Evolutionary conservation across 2,329 filamentous ascomycete genomes (phyloP).

Genomic region (Talaromyces sp.): DNA sequence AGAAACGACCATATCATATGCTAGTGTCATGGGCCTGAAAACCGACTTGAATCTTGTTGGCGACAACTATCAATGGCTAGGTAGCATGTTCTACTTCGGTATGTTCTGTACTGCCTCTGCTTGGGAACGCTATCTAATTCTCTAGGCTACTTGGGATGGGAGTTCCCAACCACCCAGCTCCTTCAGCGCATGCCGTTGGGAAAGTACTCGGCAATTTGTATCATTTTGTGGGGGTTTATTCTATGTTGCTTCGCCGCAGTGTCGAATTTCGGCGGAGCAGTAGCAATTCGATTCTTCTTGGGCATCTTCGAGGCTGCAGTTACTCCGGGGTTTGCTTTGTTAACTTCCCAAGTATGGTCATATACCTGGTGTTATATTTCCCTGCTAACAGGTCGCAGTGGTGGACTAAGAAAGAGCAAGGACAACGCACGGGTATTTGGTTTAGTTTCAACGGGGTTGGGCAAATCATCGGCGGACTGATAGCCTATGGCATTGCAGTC

Average conservation of each 20-base stretch:
- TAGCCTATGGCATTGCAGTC: slow-evolving; percentile 59
- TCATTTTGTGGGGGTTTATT: slow-evolving; percentile 58
- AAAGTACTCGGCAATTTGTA: slow-evolving; percentile 60
- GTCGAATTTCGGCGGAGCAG: slow-evolving; percentile 53
- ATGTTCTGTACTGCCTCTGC: neutral
- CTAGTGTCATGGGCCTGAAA: slow-evolving; percentile 49
- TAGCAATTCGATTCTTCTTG: slow-evolving; percentile 62
- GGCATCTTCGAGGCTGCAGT: slow-evolving; percentile 64
- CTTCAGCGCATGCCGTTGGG: slow-evolving; percentile 59
- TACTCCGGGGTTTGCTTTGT: slow-evolving; percentile 61
- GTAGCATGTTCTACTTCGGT: slow-evolving; percentile 48
- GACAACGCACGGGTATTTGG: slow-evolving; percentile 58
- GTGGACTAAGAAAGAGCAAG: slow-evolving; percentile 67
- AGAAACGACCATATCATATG: slow-evolving; percentile 47
- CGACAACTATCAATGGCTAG: slow-evolving; percentile 48
- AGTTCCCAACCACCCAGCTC: slow-evolving; percentile 61
- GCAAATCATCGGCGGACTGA: slow-evolving; percentile 57
- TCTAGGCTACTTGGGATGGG: slow-evolving; percentile 49
- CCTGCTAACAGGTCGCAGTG: slow-evolving; percentile 39
- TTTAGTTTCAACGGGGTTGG: slow-evolving; percentile 62
- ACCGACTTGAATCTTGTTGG: slow-evolving; percentile 38
- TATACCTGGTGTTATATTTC: neutral
- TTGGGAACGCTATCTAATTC: slow-evolving; percentile 3
- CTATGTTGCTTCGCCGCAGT: slow-evolving; percentile 59
- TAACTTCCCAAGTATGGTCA: slow-evolving; percentile 51